Evolutionary conservation across 805 yeast genomes (phyloP).

Genomic region (Candida parachauliodes): DNA sequence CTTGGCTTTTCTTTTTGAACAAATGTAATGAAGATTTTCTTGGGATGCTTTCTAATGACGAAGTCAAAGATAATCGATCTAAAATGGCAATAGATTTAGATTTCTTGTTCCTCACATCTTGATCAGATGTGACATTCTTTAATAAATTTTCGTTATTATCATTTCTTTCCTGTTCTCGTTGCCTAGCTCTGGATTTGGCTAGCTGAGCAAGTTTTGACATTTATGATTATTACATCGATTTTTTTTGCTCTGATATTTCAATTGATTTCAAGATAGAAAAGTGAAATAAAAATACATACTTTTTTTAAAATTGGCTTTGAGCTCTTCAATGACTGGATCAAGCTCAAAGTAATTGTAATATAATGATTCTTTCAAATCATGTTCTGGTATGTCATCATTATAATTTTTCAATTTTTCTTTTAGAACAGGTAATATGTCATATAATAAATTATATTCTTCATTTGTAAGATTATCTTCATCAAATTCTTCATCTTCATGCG

Average conservation of each 20-base stretch:
- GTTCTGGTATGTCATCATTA: conserved; percentile 43
- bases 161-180: conserved; percentile 4
- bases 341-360: conserved; percentile 58
- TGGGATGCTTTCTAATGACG: conserved; percentile 2
- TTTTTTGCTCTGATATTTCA: neutral
- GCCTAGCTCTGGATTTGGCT: conserved; percentile 19
- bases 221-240: neutral
- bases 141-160: conserved; percentile 28
- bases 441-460: conserved; percentile 42
- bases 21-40: neutral
- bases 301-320: conserved; percentile 34
- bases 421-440: conserved; percentile 41
- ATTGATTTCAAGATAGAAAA: conserved; percentile 5
- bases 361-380: conserved; percentile 53
- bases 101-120: neutral
- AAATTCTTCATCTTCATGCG: conserved; percentile 23
- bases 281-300: conserved; percentile 42
- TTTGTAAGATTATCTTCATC: conserved; percentile 35
- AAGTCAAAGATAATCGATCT: conserved; percentile 11
- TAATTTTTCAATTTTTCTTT: conserved; percentile 35
- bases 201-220: conserved; percentile 24
- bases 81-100: conserved; percentile 18
- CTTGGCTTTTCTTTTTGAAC: conserved; percentile 2
- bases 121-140: conserved; percentile 32
- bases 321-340: conserved; percentile 47